phyloP scores from a whole-genome alignment of 2,329 filamentous ascomycete species.

The Scytalidium sp. region DNA sequence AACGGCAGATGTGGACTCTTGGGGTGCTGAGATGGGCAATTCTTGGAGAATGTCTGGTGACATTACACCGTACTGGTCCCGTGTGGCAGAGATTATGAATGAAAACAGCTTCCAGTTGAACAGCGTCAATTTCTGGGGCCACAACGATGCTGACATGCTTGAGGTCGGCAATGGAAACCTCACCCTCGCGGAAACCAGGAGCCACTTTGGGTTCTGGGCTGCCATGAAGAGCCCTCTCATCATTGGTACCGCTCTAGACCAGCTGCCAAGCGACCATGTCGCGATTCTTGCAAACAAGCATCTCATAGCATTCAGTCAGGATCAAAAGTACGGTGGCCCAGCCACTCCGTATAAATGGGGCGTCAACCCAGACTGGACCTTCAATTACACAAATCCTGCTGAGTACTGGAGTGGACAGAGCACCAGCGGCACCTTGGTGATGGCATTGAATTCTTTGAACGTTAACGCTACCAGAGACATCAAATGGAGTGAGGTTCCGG shows the following conservation, averaged over 20 bases:
- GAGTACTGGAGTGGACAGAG: constrained; percentile 47
- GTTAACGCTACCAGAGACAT: constrained; percentile 32
- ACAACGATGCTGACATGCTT: constrained; percentile 22
- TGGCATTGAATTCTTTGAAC: constrained; percentile 43
- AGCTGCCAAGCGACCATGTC: constrained; percentile 27
- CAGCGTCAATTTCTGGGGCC: constrained; percentile 34
- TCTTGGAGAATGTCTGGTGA: constrained; percentile 44
- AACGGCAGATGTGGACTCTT: constrained; percentile 43
- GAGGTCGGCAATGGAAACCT: constrained; percentile 20
- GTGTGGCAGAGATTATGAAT: constrained; percentile 31
- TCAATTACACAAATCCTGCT: constrained; percentile 43
- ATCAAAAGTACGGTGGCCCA: constrained; percentile 35
- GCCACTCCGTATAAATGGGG: constrained; percentile 45
- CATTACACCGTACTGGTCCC: constrained; percentile 34
- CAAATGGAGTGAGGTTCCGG: constrained; percentile 41
- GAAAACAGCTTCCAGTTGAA: constrained; percentile 31
- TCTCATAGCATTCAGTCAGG: constrained; percentile 19
- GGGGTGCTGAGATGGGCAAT: constrained; percentile 46
- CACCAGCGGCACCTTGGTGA: constrained; percentile 39
- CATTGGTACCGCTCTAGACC: constrained; percentile 18
- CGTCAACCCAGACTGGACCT: constrained; percentile 46
- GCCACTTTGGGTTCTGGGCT: constrained; percentile 22
- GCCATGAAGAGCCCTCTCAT: constrained; percentile 21
- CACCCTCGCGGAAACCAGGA: constrained; percentile 38
- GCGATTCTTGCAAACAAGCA: constrained; percentile 19